Percentiles rank a stretch among this genome's conserved stretches.
These are phyloP conservation scores for Petasospora fabianii DNA, from an alignment of 1,139 yeast genomes.

Conservation along the genomic window DNA sequence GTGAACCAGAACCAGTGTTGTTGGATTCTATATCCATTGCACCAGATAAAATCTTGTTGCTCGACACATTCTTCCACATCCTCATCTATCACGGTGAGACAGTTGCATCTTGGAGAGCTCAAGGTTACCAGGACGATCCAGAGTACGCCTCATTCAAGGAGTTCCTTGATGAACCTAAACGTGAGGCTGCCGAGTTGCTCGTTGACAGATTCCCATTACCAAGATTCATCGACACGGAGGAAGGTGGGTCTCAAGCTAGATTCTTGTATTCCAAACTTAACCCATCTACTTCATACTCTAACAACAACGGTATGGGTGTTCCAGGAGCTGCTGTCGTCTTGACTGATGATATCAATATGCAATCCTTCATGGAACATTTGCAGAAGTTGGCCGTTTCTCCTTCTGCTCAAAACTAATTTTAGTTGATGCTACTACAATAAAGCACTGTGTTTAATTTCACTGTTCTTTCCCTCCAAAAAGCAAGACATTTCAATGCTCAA, in stretches of 20 bases:
- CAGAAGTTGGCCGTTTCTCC: conserved; percentile 81
- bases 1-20: conserved; percentile 82
- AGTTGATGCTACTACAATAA: too few relatives aligned
- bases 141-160: conserved; percentile 86
- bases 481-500: not conserved
- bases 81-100: conserved; percentile 94
- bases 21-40: conserved; percentile 90
- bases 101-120: conserved; percentile 94
- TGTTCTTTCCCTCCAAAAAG: not conserved
- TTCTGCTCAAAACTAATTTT: too few relatives aligned
- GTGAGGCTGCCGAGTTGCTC: conserved; percentile 87
- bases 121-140: conserved; percentile 87
- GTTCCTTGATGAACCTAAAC: conserved; percentile 83
- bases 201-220: conserved; percentile 96
- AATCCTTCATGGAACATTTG: conserved; percentile 87
- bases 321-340: conserved; percentile 71
- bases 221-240: conserved; percentile 93
- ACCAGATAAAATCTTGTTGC: conserved; percentile 79
- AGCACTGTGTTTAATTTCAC: too few relatives aligned
- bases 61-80: conserved; percentile 95
- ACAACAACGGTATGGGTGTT: conserved; percentile 52
- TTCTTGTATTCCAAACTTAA: conserved; percentile 90
- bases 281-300: conserved; percentile 82
- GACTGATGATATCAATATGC: conserved; percentile 92
- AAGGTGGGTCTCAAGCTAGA: conserved; percentile 97